Conservation (phyloP, 2,329 filamentous ascomycete species). For the Aspergillus brasiliensis region DNA sequence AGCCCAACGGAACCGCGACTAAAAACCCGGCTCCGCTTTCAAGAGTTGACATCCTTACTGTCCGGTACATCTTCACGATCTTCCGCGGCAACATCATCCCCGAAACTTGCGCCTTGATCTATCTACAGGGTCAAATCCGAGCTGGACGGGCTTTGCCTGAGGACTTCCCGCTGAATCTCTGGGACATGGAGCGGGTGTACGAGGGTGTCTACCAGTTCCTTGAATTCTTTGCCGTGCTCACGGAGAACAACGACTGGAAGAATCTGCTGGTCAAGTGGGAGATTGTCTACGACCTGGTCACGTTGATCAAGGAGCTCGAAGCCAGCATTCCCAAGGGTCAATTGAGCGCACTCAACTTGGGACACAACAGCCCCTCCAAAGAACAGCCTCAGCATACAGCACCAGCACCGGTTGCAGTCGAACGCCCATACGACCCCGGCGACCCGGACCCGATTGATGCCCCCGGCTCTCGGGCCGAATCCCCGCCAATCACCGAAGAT, state of each 20-base stretch:
- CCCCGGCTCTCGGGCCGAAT: slow-evolving; percentile 48
- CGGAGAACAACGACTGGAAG: slow-evolving; percentile 81
- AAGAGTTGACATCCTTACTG: slow-evolving; percentile 64
- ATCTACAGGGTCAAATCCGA: slow-evolving; percentile 86
- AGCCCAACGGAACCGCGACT: slow-evolving; percentile 54
- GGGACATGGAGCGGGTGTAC: slow-evolving; percentile 97
- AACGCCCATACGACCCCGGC: slow-evolving; percentile 64
- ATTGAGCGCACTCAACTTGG: slow-evolving; percentile 50
- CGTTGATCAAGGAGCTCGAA: slow-evolving; percentile 83
- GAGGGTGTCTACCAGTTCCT: slow-evolving; percentile 93
- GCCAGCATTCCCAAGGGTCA: slow-evolving; percentile 82
- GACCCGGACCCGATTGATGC: slow-evolving; percentile 45
- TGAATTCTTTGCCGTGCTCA: slow-evolving; percentile 87
- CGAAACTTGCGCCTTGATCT: slow-evolving; percentile 91
- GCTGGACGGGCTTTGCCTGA: slow-evolving; percentile 72
- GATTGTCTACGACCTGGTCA: slow-evolving; percentile 83
- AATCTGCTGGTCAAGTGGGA: slow-evolving; percentile 89
- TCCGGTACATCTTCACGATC: slow-evolving; percentile 90
- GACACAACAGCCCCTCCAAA: slow-evolving; percentile 32
- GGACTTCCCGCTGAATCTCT: slow-evolving; percentile 91
- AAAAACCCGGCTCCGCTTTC: slow-evolving; percentile 58
- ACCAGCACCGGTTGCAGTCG: slow-evolving; percentile 54
- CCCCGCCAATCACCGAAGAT: slow-evolving; percentile 59
- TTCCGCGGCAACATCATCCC: slow-evolving; percentile 92
- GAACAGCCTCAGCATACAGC: slow-evolving; percentile 34